phyloP scores from a whole-genome alignment of 2,329 filamentous ascomycete genomes.

The Bipolaris oryzae region DNA sequence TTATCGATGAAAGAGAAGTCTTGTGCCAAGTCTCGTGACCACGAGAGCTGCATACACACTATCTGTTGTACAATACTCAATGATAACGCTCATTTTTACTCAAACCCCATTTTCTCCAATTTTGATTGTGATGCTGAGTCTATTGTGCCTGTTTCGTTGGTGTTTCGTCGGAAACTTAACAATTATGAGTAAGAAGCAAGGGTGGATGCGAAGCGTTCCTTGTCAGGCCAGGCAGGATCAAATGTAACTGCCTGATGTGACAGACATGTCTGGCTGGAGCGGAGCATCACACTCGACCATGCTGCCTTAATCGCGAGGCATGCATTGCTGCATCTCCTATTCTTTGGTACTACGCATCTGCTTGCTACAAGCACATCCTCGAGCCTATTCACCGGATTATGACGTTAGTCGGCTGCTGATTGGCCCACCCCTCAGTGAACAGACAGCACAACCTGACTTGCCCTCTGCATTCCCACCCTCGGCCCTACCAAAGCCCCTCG shows the following conservation, averaged over 20 bases:
- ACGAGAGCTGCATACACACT: slow-evolving; percentile 13
- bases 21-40: slow-evolving; percentile 20
- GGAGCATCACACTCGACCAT: background rate
- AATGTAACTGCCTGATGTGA: background rate
- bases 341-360: background rate
- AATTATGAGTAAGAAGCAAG: background rate
- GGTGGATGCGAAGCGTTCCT: background rate
- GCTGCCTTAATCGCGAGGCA: too few species aligned
- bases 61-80: slow-evolving; percentile 23
- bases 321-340: too few species aligned
- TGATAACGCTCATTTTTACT: slow-evolving; percentile 18
- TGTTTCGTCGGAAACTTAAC: background rate
- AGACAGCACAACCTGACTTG: slow-evolving; percentile 13
- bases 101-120: background rate
- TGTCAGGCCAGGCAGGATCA: background rate
- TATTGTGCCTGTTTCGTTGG: background rate
- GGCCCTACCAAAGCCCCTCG: slow-evolving; percentile 26
- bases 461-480: slow-evolving; percentile 19
- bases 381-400: slow-evolving; percentile 22
- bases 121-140: background rate
- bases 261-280: background rate
- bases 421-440: slow-evolving; percentile 15
- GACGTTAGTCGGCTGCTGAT: slow-evolving; percentile 22
- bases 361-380: background rate
- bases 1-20: slow-evolving; percentile 13